Evolutionary conservation across 2,329 filamentous ascomycete genomes (phyloP), one percentile per base, ranked within the genome.

Genomic region (Tolypocladium ovalisporum): DNA sequence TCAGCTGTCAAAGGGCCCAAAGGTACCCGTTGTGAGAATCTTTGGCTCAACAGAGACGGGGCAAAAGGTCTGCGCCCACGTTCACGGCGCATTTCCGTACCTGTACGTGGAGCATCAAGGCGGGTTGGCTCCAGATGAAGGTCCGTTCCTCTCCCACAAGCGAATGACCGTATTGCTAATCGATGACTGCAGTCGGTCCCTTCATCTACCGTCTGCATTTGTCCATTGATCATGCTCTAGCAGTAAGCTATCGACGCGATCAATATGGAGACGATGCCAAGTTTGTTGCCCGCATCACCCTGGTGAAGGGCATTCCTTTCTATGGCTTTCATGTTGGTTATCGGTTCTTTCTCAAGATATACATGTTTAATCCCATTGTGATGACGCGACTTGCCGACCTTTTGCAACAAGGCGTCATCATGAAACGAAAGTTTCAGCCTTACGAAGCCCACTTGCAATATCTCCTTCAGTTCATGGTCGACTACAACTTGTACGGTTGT

Each of bases 401-500:
- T 53, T 78, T 99, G 47, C 86, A 89, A 22, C 91, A 96, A 71
- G 94, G 94, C 9, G 87, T 87, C 35, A 86, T 99, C 49, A 83
- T 97, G 82, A 89, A 89, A 68, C 83, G 82, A 59, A 80, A 83
- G 29, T 87, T 99, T 49, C 93, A 97, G 67, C 93, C 94, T 0
- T 96, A 94, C 67, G 94, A 99, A 73, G 91, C 89, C 22, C 95
- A 99, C 69, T 72, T 97, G 60, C 90, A 96, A 67, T 97, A 92
- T 69, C 75, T 97, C 10, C 79, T 94, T 12, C 95, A 99, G 72
- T 99, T 95, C 83, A 97, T 99, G 94, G 88, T 87, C 62, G 95
- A 99, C 70, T 99, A 95, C 76, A 99, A 97, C 68, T 77, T 99
- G 63, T 97, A 96, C 70, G 95, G 95, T 8, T 99, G 94, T 68